Evolutionary conservation across 2,329 filamentous ascomycete species (phyloP), one percentile per base, ranked within the genome.

Genomic region (Raffaelea albimanens): DNA sequence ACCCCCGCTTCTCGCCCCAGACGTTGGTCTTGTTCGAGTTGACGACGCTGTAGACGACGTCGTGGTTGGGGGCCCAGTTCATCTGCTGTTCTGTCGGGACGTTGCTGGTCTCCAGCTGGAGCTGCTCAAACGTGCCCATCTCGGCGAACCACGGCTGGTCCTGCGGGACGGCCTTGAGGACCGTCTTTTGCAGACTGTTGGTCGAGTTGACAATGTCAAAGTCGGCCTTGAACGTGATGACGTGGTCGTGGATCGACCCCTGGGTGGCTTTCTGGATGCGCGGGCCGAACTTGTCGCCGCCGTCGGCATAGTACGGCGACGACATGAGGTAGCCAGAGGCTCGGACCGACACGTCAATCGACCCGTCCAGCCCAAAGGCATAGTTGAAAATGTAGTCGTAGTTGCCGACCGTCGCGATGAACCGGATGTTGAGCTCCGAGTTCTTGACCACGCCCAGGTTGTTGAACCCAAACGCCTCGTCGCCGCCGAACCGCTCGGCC

Each of bases 331-430:
- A 67, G 14, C 65, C 65, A 0, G 63, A 66, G 1, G 65, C 65
- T 4, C 58, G 62, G 18, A 64, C 63, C 7, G 61, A 50, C 47
- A 69, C 63, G 47, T 67, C 63, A 5, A 70, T 49, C 4, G 63
- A 63, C 0, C 61, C 63, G 50, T 66, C 62, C 8, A 66, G 54
- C 43, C 61, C 56, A 52, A 64, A 65, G 31, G 50, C 53, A 45
- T 65, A 65, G 46, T 61, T 58, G 44, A 63, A 64, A 11, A 65
- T 55, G 49, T 66, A 65, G 47, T 70, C 67, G 48, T 70, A 69
- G 50, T 70, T 71, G 3, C 67, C 66, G 16, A 70, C 59, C 0
- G 65, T 70, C 1, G 66, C 62, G 5, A 70, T 63, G 0, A 59
- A 58, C 9, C 67, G 65, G 1, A 66, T 50, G 2, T 61, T 64